Base-by-base conservation (phyloP, 371 early-diverging fungal genomes). In the Mortierella sp. region DNA sequence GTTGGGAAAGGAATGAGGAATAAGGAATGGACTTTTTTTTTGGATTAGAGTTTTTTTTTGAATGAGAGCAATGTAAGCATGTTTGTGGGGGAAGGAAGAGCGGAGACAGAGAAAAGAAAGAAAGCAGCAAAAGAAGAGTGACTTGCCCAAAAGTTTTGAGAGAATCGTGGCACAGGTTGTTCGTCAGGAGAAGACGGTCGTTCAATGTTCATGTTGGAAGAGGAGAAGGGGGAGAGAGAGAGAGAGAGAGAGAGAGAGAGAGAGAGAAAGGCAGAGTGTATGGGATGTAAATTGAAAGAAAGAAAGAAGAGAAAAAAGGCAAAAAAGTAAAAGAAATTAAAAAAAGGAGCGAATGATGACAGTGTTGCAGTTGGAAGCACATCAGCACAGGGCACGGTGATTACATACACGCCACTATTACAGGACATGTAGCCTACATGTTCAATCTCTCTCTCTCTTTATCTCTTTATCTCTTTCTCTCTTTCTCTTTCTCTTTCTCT, bases 71-170 rank as follows among this genome's bases (percentile, higher is more conserved):
- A 47, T 47, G 34, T 58, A 9, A 29, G 34, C n/a, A 58, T n/a
- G n/a, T 19, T 29, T 55, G 29, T 9, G 26, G 15, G 13, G 10
- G 9, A 29, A 28, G 22, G 7, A 22, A 4, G 34, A 35, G 22
- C 12, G 40, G n/a, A n/a, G n/a, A n/a, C n/a, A n/a, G 9, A 1
- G 28, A 32, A 17, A 37, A 47, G 53, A 23, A 22, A 29, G 13
- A 45, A 13, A 13, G 23, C n/a, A n/a, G n/a, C n/a, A n/a, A n/a
- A n/a, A n/a, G n/a, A n/a, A n/a, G n/a, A n/a, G n/a, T n/a, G n/a
- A n/a, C n/a, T n/a, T 74, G 70, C 80, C 80, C 80, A 80, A 66
- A 80, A 80, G 64, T 68, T 70, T 23, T 74, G 63, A 0, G 80
- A 64, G 56, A 80, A 80, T 26, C 68, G 62, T 17, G 80, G 71